These are phyloP conservation scores for Clitocybe nebularis DNA, from an alignment of 1,284 basidiomycete genomes.

Conservation along the genomic window DNA sequence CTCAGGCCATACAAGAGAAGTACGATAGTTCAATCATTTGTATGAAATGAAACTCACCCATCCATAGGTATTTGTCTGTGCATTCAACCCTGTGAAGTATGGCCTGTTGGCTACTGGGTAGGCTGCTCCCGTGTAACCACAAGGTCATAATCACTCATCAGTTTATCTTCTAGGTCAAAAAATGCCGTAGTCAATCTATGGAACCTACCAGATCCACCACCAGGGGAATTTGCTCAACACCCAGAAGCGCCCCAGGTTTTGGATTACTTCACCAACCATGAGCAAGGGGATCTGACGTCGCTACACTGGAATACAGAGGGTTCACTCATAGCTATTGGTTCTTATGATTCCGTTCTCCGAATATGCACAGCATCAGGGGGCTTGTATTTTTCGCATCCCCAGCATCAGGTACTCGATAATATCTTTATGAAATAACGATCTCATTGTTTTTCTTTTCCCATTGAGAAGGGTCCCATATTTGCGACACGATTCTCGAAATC, in stretches of 20 bases:
- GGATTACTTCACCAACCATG: constrained; percentile 42
- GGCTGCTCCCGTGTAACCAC: constrained; percentile 15
- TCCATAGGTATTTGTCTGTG: constrained; percentile 71
- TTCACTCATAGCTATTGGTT: constrained; percentile 69
- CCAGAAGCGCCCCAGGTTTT: constrained; percentile 42
- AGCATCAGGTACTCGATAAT: constrained; percentile 54
- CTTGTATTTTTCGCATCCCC: constrained; percentile 53
- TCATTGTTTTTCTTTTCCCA: constrained; percentile 20
- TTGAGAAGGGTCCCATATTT: constrained; percentile 70
- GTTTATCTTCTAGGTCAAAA: constrained; percentile 51
- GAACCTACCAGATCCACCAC: constrained; percentile 52
- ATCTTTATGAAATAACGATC: constrained; percentile 10
- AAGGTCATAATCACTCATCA: constrained; percentile 6
- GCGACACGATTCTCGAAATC: constrained; percentile 67
- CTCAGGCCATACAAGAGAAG: constrained; percentile 61
- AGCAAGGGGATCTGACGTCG: constrained; percentile 62
- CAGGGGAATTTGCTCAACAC: constrained; percentile 25
- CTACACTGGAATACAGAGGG: constrained; percentile 73
- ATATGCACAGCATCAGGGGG: constrained; percentile 56
- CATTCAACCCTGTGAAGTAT: constrained; percentile 70
- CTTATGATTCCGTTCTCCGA: constrained; percentile 68
- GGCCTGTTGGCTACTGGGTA: constrained; percentile 73
- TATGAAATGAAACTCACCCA: constrained; percentile 4
- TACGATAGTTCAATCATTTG: constrained; percentile 21
- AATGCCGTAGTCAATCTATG: constrained; percentile 76